Evolutionary conservation across 2,329 filamentous ascomycete genomes (phyloP), one percentile per base, ranked within the genome.

Genomic region (Aspergillus japonicus): DNA sequence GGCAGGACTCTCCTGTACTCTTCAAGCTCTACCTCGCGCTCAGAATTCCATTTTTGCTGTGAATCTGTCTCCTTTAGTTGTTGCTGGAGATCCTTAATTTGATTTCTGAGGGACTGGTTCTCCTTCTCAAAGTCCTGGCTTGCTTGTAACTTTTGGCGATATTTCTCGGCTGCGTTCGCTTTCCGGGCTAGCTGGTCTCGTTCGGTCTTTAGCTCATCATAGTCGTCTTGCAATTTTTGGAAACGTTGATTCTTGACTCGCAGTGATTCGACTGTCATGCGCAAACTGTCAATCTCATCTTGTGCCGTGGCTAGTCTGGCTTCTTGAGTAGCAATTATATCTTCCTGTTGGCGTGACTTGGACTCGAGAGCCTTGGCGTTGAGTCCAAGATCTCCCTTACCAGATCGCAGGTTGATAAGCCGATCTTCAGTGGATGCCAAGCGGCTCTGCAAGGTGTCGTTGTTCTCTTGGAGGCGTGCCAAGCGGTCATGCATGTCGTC

Each of bases 301-400:
- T 80, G 76, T 31, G 75, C 67, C 33, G 82, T 79, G 58, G 89
- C 84, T 11, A 88, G 76, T 66, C 90, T 84, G 21, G 83, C 82
- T 71, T 93, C 90, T 66, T 91, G 85, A 24, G 81, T 83, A 44
- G 87, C 86, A 69, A 93, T 92, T 53, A 91, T 80, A 59, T 88
- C 83, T 71, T 91, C 87, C 68, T 89, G 87, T 66, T 91, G 77
- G 35, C 75, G 73, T 5, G 76, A 87, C 80, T 66, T 89, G 77
- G 61, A 81, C 75, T 74, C 75, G 39, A 78, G 60, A 1, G 73
- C 74, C 64, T 74, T 78, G 54, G 71, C 73, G 62, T 74, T 76
- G 77, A 82, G 70, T 77, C 84, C 73, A 78, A 73, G 59, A 49
- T 78, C 77, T 10, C 75, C 77, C 56, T 79, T 77, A 16, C 78